Evolutionary conservation across 2,329 filamentous ascomycete species (phyloP), one percentile per base, ranked within the genome.

Genomic region (Dothiorella sarmentorum): DNA sequence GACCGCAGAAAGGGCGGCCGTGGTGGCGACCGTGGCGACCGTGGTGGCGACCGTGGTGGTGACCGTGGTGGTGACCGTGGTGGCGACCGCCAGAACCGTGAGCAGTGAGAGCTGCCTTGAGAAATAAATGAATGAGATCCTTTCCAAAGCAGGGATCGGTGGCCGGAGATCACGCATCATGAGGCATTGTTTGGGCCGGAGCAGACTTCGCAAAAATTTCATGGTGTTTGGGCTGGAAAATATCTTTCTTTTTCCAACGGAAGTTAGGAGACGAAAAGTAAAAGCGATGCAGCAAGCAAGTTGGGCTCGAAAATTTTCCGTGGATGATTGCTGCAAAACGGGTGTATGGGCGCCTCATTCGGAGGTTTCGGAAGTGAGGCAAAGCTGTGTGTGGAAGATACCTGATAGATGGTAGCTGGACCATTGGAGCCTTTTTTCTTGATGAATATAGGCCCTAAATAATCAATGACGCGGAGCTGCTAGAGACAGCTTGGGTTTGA

Each of bases 11-110:
- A 60, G 18, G 71, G 71, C 20, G 64, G 69, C 61, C 61, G 69
- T 27, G 67, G 71, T 17, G 38, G 29, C 15, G 29, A 31, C 40
- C 47, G 61, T n/a, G 59, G 60, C 55, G 59, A 61, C 38, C 51
- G 58, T 47, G 49, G n/a, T n/a, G 67, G 71, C 15, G 70, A 69
- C 22, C 69, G 67, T 13, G 65, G 65, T 42, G 63, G 69, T 42
- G 64, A 68, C 62, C 63, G 70, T 45, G 57, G 59, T n/a, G 71
- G 71, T 18, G 64, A 68, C 61, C 61, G 69, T 27, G 67, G 71
- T 17, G 38, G 29, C 15, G 29, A 31, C 40, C 47, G 61, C 18
- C 61, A 61, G 58, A 61, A 61, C 38, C 51, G 58, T 47, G 49
- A 63, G 53, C 58, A 61, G 52, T 56, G 37, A 60, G 61, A 37